phyloP scores from a whole-genome alignment of 352 stramenopile genomes.

The Phytophthora pseudosyringae region DNA sequence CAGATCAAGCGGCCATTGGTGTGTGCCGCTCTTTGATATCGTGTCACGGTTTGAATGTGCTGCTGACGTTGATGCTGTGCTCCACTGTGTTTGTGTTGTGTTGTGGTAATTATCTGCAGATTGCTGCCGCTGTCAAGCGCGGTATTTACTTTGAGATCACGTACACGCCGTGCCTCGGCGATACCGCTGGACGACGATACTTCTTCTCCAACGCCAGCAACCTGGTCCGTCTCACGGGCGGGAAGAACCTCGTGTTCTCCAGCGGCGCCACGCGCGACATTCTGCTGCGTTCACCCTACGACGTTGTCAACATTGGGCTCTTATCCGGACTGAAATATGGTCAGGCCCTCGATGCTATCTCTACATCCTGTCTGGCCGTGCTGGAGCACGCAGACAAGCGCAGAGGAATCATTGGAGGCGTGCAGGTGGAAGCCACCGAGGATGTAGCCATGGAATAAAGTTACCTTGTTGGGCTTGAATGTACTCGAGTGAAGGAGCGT shows the following conservation, averaged over 20 bases:
- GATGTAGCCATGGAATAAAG: slow-evolving; percentile 59
- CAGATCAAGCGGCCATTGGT: slow-evolving; percentile 79
- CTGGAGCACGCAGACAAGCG: slow-evolving; percentile 68
- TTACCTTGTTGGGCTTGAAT: slow-evolving; percentile 17
- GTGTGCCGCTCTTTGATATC: slow-evolving; percentile 13
- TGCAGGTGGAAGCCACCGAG: slow-evolving; percentile 41
- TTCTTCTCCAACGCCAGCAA: slow-evolving; percentile 89
- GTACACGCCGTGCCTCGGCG: slow-evolving; percentile 77
- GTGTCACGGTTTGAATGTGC: not conserved
- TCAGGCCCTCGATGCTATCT: slow-evolving; percentile 72
- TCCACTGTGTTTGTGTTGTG: not conserved
- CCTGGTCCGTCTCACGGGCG: slow-evolving; percentile 73
- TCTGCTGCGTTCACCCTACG: slow-evolving; percentile 80
- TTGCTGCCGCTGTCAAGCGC: slow-evolving; percentile 76
- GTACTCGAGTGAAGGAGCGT: not conserved
- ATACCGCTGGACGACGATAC: slow-evolving; percentile 80
- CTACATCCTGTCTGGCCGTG: slow-evolving; percentile 57
- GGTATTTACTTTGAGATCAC: slow-evolving; percentile 83
- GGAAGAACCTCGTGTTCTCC: slow-evolving; percentile 73
- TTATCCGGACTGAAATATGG: slow-evolving; percentile 75
- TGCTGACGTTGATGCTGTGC: slow-evolving; percentile 4
- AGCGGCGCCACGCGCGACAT: slow-evolving; percentile 79
- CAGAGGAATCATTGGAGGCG: slow-evolving; percentile 54
- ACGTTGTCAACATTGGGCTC: slow-evolving; percentile 82
- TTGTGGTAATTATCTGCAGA: slow-evolving; percentile 32